Conservation (phyloP, 1,284 basidiomycete genomes). For the Athelia sp. region DNA sequence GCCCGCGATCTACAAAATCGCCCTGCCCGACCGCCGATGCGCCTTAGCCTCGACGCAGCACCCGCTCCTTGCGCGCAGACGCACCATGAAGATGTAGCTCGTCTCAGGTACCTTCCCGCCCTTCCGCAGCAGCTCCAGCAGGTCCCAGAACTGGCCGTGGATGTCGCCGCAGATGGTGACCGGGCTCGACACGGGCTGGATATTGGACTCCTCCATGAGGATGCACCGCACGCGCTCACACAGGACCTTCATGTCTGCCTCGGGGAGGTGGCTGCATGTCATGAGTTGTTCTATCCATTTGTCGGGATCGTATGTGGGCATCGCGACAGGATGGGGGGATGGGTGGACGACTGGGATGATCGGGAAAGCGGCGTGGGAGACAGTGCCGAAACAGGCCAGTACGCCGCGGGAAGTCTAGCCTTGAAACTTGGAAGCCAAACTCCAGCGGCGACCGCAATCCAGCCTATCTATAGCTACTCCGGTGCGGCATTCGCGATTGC, state of each 20-base stretch:
- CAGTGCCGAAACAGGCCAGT: too few species aligned
- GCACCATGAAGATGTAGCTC: conserved; percentile 97
- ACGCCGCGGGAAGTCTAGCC: too few species aligned
- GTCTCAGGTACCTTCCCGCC: conserved; percentile 88
- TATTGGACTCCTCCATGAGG: conserved; percentile 93
- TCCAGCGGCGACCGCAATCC: neutral
- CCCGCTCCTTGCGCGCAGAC: conserved; percentile 39
- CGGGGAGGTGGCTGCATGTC: conserved; percentile 83
- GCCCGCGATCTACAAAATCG: conserved; percentile 96
- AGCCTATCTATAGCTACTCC: too few species aligned
- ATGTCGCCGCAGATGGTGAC: conserved; percentile 95
- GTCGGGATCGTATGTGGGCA: conserved; percentile 44
- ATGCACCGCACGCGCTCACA: conserved; percentile 84
- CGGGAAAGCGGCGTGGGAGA: too few species aligned
- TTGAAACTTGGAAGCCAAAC: too few species aligned
- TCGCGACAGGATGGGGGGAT: neutral
- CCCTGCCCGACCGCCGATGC: conserved; percentile 48
- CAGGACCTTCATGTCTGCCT: conserved; percentile 86
- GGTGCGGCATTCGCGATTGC: too few species aligned
- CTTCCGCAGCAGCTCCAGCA: conserved; percentile 85
- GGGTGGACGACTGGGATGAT: too few species aligned
- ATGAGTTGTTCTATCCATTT: conserved; percentile 78
- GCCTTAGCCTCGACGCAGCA: conserved; percentile 10
- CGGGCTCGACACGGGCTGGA: conserved; percentile 87
- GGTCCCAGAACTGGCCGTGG: conserved; percentile 95